A percentile compares a stretch with the other conserved stretches of the same genome.
Conservation (phyloP, 129 eudicot species). For the Solidago caesia region DNA sequence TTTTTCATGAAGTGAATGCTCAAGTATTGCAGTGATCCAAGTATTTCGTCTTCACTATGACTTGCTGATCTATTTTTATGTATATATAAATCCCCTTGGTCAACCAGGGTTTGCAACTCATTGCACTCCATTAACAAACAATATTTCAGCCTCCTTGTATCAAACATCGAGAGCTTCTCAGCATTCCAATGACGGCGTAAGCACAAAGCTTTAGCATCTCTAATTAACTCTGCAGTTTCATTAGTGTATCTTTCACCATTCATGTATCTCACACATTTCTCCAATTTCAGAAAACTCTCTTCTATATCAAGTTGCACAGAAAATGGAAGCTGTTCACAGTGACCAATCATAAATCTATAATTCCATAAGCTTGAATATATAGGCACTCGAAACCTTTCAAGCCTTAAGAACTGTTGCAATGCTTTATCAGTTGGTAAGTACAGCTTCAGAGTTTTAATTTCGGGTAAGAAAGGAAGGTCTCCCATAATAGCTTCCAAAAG, state of each 20-base stretch:
- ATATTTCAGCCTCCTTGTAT: conserved; percentile 19
- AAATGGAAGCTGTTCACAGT: conserved; percentile 30
- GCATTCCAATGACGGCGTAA: conserved; percentile 38
- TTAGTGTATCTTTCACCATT: conserved; percentile 30
- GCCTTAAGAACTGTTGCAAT: conserved; percentile 26
- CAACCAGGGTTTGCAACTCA: conserved; percentile 36
- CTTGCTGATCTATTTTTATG: not conserved
- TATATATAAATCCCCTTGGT: conserved; percentile 21
- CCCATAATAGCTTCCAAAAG: conserved; percentile 27
- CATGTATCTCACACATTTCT: conserved; percentile 35
- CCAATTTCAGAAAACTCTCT: conserved; percentile 24
- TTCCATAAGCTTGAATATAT: conserved; percentile 30
- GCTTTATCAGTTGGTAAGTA: conserved; percentile 34
- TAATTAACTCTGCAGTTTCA: conserved; percentile 27
- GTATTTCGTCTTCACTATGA: conserved; percentile 6
- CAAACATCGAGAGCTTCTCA: conserved; percentile 28
- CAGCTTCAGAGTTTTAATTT: conserved; percentile 26
- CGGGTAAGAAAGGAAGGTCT: conserved; percentile 23
- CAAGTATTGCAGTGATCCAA: conserved; percentile 33
- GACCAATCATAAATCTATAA: conserved; percentile 35
- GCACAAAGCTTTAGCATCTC: conserved; percentile 35
- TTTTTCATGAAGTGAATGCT: conserved; percentile 39
- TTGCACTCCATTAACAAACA: conserved; percentile 48
- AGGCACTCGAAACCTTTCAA: conserved; percentile 27
- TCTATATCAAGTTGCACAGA: conserved; percentile 31